phyloP scores from a whole-genome alignment of 83 land plant species.

The Larix sibirica region DNA sequence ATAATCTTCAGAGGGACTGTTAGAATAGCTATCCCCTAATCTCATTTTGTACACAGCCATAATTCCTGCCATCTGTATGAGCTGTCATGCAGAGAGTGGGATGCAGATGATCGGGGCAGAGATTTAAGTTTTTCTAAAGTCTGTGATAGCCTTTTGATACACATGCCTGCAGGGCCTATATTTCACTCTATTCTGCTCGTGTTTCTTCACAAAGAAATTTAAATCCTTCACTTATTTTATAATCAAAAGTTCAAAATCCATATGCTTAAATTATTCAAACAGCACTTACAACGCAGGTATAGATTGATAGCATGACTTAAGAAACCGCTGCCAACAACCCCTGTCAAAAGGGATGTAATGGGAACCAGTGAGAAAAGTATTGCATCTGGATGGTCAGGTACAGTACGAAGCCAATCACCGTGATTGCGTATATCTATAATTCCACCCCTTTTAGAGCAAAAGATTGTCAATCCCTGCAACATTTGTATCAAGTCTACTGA shows the following conservation, averaged over 20 bases:
- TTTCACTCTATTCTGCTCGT: not conserved
- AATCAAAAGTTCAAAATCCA: not conserved
- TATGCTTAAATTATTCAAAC: not conserved
- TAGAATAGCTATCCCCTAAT: not conserved
- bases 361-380: slow-evolving; percentile 80
- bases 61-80: not conserved
- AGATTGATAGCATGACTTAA: slow-evolving; percentile 90
- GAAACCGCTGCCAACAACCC: slow-evolving; percentile 83
- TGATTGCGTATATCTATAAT: slow-evolving; percentile 47
- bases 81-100: not conserved
- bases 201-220: not conserved
- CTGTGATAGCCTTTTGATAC: not conserved
- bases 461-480: slow-evolving; percentile 73
- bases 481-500: not conserved
- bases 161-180: not conserved
- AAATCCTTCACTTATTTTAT: slow-evolving; percentile 1
- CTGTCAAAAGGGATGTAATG: slow-evolving; percentile 80
- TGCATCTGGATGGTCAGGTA: slow-evolving; percentile 73
- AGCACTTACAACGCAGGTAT: slow-evolving; percentile 77
- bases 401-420: slow-evolving; percentile 79
- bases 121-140: not conserved
- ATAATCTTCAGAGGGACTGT: not conserved
- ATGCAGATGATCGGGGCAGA: not conserved
- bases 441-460: slow-evolving; percentile 88
- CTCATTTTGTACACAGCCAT: not conserved